Evolutionary conservation across 306 rosid species (phyloP).

Genomic region (Cucurbita maxima): DNA sequence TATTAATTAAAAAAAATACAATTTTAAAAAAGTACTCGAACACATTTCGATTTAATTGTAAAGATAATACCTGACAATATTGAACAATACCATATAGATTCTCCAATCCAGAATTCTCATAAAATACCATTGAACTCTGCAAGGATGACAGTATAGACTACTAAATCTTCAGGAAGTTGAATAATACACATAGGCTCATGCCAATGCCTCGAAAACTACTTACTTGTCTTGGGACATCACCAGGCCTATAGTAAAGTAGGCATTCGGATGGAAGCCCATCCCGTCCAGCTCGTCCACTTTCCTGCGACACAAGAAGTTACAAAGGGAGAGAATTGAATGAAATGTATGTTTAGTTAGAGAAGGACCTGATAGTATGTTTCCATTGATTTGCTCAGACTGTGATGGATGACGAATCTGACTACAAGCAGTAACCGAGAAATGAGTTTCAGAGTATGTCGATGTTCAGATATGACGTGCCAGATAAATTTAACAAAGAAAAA

Average conservation of each 20-base stretch:
- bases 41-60: background rate
- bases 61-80: constrained; percentile 59
- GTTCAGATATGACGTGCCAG: background rate
- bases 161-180: background rate
- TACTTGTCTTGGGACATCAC: constrained; percentile 87
- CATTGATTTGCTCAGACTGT: constrained; percentile 95
- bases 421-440: constrained; percentile 29
- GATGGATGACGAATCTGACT: constrained; percentile 98
- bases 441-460: background rate
- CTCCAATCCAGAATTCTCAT: constrained; percentile 77
- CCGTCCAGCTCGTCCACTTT: constrained; percentile 97
- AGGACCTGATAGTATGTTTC: constrained; percentile 94
- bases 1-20: background rate
- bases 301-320: constrained; percentile 36
- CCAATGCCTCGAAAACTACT: constrained; percentile 1
- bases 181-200: background rate
- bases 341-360: constrained; percentile 11
- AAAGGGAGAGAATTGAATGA: constrained; percentile 1
- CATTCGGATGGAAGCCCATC: constrained; percentile 98
- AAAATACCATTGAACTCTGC: constrained; percentile 98
- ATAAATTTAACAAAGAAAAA: background rate
- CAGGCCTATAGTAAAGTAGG: constrained; percentile 73
- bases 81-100: constrained; percentile 86
- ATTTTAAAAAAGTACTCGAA: background rate
- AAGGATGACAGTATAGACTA: constrained; percentile 8